Evolutionary conservation across 164 flowering plant genomes (phyloP).

Genomic region (Vitis rupestris): DNA sequence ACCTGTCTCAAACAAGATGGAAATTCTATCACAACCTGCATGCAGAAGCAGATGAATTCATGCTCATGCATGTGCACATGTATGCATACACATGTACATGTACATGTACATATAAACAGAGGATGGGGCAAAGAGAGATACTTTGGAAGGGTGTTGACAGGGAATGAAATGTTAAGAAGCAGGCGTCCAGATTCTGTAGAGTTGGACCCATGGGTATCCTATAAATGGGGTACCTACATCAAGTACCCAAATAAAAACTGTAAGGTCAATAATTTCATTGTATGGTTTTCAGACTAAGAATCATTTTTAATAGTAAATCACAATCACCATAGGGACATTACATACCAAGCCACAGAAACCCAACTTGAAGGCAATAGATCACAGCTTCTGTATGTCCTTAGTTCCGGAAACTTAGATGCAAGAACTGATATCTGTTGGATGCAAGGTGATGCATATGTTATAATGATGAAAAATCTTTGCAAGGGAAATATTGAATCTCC

Average conservation of each 20-base stretch:
- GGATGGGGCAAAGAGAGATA: conserved; percentile 16
- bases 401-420: conserved; percentile 47
- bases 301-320: too few species aligned
- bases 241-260: neutral
- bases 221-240: conserved; percentile 68
- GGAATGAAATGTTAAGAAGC: conserved; percentile 67
- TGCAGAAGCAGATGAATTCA: neutral
- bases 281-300: too few species aligned
- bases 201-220: conserved; percentile 76
- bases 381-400: conserved; percentile 53
- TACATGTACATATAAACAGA: neutral
- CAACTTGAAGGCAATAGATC: conserved; percentile 63
- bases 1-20: conserved; percentile 19
- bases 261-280: too few species aligned
- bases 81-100: too few species aligned
- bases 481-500: neutral
- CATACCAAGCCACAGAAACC: conserved; percentile 75
- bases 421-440: conserved; percentile 47
- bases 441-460: conserved; percentile 4
- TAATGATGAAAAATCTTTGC: neutral
- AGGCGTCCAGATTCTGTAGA: conserved; percentile 63
- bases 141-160: conserved; percentile 46
- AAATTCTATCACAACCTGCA: neutral
- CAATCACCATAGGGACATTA: too few species aligned
- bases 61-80: too few species aligned